phyloP scores from a whole-genome alignment of 768 basidiomycete genomes.

The Gymnopilus dilepis region DNA sequence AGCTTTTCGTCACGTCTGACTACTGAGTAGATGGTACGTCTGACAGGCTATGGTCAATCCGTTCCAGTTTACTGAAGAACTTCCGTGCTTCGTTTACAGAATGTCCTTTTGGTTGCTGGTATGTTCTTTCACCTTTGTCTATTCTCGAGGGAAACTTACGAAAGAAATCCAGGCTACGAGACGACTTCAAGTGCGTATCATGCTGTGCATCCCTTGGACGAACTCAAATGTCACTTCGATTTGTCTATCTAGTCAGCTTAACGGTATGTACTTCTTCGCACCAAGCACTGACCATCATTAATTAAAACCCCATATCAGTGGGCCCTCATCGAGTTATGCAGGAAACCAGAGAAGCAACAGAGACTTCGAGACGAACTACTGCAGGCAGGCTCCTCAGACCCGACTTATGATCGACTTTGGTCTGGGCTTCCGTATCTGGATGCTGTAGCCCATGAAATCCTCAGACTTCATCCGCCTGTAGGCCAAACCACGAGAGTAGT shows the following conservation, averaged over 20 bases:
- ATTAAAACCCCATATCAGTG: slow-evolving; percentile 39
- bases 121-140: too few species aligned
- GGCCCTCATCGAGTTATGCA: slow-evolving; percentile 61
- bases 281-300: slow-evolving; percentile 23
- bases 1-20: too few species aligned
- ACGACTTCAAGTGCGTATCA: slow-evolving; percentile 50
- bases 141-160: neutral
- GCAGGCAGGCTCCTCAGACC: slow-evolving; percentile 46
- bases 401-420: slow-evolving; percentile 58
- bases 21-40: too few species aligned
- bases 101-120: slow-evolving; percentile 44
- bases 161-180: slow-evolving; percentile 48
- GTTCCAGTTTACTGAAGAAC: slow-evolving; percentile 3
- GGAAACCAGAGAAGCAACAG: slow-evolving; percentile 47
- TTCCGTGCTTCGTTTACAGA: slow-evolving; percentile 33
- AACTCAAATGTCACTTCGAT: neutral
- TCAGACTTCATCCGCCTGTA: slow-evolving; percentile 46
- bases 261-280: slow-evolving; percentile 40
- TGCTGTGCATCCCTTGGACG: neutral
- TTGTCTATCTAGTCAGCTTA: neutral
- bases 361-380: slow-evolving; percentile 56
- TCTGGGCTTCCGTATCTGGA: slow-evolving; percentile 60
- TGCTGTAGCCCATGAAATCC: slow-evolving; percentile 47
- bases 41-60: too few species aligned
- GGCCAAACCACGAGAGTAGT: slow-evolving; percentile 43